Conservation (phyloP, 2,329 filamentous ascomycete genomes). For the Graphiopsis chlorocephala region DNA sequence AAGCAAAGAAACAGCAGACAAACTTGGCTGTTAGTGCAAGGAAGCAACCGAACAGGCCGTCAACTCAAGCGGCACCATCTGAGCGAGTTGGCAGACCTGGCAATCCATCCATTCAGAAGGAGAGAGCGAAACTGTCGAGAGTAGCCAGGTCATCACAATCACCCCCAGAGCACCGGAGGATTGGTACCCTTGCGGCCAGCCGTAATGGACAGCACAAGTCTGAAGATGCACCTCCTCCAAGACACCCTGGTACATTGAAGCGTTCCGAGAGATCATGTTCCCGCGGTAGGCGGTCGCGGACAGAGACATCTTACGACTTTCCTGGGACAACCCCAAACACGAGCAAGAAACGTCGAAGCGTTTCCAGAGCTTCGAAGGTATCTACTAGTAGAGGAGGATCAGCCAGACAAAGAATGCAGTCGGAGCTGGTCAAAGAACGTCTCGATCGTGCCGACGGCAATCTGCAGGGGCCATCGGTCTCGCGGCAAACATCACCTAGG, state of each 20-base stretch:
- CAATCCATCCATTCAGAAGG: background rate
- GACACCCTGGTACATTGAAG: slow-evolving; percentile 1
- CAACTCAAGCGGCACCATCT: background rate
- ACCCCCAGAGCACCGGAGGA: background rate
- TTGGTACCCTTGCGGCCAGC: background rate
- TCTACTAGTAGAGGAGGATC: background rate
- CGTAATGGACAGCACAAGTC: background rate
- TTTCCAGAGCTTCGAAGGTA: background rate
- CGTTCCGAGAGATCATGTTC: background rate
- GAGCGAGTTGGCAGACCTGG: background rate
- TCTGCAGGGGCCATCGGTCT: background rate
- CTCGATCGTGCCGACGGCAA: background rate
- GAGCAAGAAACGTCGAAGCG: background rate
- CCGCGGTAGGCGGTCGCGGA: background rate
- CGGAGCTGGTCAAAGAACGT: background rate
- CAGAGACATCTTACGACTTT: background rate
- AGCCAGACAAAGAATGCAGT: slow-evolving; percentile 7
- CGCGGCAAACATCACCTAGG: background rate
- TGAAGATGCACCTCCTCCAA: background rate
- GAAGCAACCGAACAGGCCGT: background rate
- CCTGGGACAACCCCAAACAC: background rate
- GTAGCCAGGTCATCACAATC: background rate
- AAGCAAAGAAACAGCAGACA: background rate
- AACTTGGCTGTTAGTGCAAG: background rate
- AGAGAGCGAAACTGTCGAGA: background rate